A percentile compares a stretch with the other conserved stretches of the same genome.
phyloP scores from a whole-genome alignment of 78 protist species.

The Ministeria vibrans region DNA sequence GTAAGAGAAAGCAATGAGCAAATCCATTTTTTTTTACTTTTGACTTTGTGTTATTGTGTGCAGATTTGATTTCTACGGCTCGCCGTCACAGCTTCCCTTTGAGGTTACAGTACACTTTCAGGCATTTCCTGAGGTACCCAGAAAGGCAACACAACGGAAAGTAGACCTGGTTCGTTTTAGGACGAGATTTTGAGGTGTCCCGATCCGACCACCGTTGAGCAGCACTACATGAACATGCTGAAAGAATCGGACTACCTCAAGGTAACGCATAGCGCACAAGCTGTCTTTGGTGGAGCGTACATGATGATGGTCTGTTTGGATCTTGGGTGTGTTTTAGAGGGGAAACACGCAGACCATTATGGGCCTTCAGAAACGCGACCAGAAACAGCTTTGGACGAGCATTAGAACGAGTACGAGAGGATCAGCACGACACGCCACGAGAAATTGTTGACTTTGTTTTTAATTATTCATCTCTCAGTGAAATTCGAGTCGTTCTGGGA shows the following conservation, averaged over 20 bases:
- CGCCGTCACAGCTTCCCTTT: not conserved
- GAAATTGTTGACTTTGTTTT: not conserved
- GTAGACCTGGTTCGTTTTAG: too few relatives aligned
- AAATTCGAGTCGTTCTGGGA: constrained; percentile 1
- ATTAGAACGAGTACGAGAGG: not conserved
- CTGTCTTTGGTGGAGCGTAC: not conserved
- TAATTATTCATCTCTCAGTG: not conserved
- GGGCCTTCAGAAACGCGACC: not conserved
- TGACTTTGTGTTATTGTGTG: too few relatives aligned
- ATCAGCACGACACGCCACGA: too few relatives aligned
- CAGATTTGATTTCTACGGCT: not conserved
- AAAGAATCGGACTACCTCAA: not conserved
- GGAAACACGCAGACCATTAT: not conserved
- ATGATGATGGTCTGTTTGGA: not conserved
- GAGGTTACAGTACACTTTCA: not conserved
- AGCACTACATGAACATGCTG: not conserved
- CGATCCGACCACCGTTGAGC: not conserved
- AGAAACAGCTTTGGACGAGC: constrained; percentile 4
- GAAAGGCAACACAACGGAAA: too few relatives aligned
- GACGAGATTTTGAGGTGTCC: not conserved
- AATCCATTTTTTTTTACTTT: too few relatives aligned
- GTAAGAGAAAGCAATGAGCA: too few relatives aligned
- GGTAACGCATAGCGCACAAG: not conserved
- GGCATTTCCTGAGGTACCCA: constrained; percentile 13
- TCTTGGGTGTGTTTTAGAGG: not conserved